Conservation (phyloP, 768 basidiomycete species). For the Hygrophoropsis aurantiaca region DNA sequence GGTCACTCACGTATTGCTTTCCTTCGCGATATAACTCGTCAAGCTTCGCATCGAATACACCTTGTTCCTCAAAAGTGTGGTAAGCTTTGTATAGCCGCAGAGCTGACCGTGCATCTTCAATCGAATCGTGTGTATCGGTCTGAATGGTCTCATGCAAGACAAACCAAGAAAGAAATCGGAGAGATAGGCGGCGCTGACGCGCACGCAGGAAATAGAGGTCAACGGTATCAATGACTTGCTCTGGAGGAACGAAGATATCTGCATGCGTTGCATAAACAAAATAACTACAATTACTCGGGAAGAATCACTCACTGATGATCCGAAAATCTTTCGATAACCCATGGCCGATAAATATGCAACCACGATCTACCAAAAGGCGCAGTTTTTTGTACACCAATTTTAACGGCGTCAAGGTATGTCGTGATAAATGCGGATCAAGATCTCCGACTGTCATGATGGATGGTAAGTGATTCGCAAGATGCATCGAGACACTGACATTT, state of each 20-base stretch:
- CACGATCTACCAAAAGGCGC: constrained; percentile 86
- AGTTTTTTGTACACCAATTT: constrained; percentile 99
- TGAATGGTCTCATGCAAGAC: constrained; percentile 92
- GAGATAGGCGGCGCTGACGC: constrained; percentile 84
- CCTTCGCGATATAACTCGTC: constrained; percentile 84
- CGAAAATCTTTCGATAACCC: constrained; percentile 97
- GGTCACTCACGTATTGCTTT: constrained; percentile 60
- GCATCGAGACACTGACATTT: constrained; percentile 57
- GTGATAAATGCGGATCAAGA: constrained; percentile 79
- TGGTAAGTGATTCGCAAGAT: neutral
- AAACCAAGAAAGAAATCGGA: constrained; percentile 94
- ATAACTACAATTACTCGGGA: neutral
- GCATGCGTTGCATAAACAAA: neutral
- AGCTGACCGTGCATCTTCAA: constrained; percentile 92
- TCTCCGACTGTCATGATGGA: constrained; percentile 69
- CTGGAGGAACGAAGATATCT: constrained; percentile 96
- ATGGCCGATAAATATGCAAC: constrained; percentile 97
- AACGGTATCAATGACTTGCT: constrained; percentile 96
- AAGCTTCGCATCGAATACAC: constrained; percentile 81
- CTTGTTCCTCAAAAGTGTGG: constrained; percentile 70
- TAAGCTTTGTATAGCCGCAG: constrained; percentile 83
- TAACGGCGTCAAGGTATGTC: constrained; percentile 87
- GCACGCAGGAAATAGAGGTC: constrained; percentile 87
- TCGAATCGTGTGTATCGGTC: constrained; percentile 94
- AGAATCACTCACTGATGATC: constrained; percentile 80